Evolutionary conservation across 177 flowering plant genomes (phyloP), one percentile per base, ranked within the genome.

Genomic region (Vitis hybrid): DNA sequence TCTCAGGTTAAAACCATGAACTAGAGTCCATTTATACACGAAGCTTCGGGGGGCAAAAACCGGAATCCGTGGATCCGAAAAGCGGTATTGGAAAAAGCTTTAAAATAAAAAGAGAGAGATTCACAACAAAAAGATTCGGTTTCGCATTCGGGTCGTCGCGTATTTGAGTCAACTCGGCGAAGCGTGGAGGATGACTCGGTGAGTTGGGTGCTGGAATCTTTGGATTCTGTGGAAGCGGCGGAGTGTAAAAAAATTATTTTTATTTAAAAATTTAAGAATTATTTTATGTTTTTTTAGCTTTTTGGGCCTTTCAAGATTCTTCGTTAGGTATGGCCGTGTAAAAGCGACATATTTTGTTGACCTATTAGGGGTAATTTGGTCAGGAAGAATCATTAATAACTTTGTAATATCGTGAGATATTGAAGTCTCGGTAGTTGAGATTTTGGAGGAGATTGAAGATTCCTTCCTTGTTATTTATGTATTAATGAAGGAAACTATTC

Each of bases 91-190:
- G 45, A 39, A 39, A 39, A 39, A 39, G 45, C 45, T 4, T 39
- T 1, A 39, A 39, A 39, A 39, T 26, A 26, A 52, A 49, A 16
- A 62, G 51, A 14, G 50, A 2, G 51, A 64, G 58, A 66, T 48
- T 59, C 67, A 63, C 73, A 55, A 70, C 65, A 59, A 56, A 51
- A 60, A 68, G 75, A 67, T 72, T 73, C 75, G 63, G 61, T 11
- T 6, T 53, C 65, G 57, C 69, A 57, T 5, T 62, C 81, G 79
- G 67, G 75, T 74, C 74, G 84, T 81, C 84, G 79, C 81, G 66
- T 81, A 64, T 55, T 22, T 60, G 70, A 16, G 61, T 9, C 62
- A 26, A 51, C 21, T 63, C 66, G 66, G 69, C 2, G 3, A 55
- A 22, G 3, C 50, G 59, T 18, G 19, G 66, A 9, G 2, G 9